A percentile compares a stretch with the other conserved stretches of the same genome.
Evolutionary conservation across 768 basidiomycete genomes (phyloP).

Genomic region (Sutorius australiensis): DNA sequence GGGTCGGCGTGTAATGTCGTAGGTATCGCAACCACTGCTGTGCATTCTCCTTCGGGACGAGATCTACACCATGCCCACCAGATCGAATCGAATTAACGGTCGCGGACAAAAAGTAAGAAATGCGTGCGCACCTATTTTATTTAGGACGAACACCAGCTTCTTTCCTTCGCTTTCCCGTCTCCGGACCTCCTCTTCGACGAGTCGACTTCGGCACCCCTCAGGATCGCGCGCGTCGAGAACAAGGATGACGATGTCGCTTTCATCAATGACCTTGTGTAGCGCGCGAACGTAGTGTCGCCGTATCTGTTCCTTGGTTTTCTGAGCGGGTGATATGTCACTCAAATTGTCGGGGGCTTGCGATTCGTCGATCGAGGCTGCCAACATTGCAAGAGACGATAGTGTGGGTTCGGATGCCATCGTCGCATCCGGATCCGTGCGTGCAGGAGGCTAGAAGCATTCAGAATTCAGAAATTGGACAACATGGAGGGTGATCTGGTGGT

Average conservation of each 20-base stretch:
- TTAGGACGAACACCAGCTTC: constrained; percentile 89
- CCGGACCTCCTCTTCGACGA: constrained; percentile 93
- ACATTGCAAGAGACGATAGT: constrained; percentile 53
- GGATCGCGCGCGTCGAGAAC: constrained; percentile 95
- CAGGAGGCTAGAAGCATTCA: constrained; percentile 16
- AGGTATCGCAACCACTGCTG: constrained; percentile 88
- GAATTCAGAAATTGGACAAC: not conserved
- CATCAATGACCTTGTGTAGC: constrained; percentile 88
- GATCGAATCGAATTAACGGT: not conserved
- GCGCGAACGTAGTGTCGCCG: constrained; percentile 73
- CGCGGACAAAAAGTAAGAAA: not conserved
- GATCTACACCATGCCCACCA: constrained; percentile 47
- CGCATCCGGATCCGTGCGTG: constrained; percentile 45
- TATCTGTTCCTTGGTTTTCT: constrained; percentile 65
- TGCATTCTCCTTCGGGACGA: constrained; percentile 85
- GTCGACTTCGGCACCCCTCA: constrained; percentile 84
- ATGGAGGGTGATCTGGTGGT: not conserved
- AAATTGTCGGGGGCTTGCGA: constrained; percentile 16
- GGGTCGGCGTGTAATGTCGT: constrained; percentile 87
- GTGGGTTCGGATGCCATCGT: constrained; percentile 75
- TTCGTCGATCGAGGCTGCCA: constrained; percentile 38
- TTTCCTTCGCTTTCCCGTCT: constrained; percentile 85
- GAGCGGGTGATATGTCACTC: constrained; percentile 27
- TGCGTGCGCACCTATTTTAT: constrained; percentile 81
- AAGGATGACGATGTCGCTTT: constrained; percentile 86